Percentiles rank a stretch among this genome's conserved stretches.
phyloP scores from a whole-genome alignment of 441 rosid genomes.

The Geranium incanum region DNA sequence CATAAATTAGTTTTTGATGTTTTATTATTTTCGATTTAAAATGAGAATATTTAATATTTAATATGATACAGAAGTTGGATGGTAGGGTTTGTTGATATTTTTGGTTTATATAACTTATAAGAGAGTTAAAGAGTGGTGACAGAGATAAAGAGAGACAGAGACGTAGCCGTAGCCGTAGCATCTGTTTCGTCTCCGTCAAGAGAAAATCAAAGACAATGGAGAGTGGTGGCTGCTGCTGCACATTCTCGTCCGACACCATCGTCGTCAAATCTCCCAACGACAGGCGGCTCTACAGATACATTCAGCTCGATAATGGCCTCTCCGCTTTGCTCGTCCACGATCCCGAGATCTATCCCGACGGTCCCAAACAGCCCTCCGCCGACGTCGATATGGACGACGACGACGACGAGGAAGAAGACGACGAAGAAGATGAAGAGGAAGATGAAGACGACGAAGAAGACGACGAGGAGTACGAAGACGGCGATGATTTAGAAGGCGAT shows the following conservation, averaged over 20 bases:
- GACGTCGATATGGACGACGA: constrained; percentile 33
- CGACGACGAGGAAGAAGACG: constrained; percentile 21
- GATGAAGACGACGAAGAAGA: constrained; percentile 20
- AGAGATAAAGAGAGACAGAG: background rate
- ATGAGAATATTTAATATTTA: no score
- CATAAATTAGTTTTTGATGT: no score
- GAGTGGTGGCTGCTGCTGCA: constrained; percentile 20
- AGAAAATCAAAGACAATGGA: constrained; percentile 26
- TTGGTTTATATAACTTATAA: background rate
- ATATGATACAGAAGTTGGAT: no score
- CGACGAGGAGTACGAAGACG: constrained; percentile 16
- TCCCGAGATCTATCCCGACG: constrained; percentile 69
- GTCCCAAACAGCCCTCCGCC: constrained; percentile 13
- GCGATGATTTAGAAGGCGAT: constrained; percentile 15
- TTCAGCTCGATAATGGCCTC: constrained; percentile 67
- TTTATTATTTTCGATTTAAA: no score
- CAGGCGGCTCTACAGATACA: constrained; percentile 56
- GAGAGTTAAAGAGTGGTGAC: background rate
- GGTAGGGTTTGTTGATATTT: background rate
- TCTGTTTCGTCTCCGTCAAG: no score
- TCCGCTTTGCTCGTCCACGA: constrained; percentile 83
- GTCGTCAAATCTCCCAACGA: constrained; percentile 83
- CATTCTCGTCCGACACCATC: constrained; percentile 45
- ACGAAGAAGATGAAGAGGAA: constrained; percentile 17
- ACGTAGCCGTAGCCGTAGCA: no score